Evolutionary conservation across 73 alveolate genomes (phyloP), one percentile per base, ranked within the genome.

Genomic region (Durusdinium trenchii): DNA sequence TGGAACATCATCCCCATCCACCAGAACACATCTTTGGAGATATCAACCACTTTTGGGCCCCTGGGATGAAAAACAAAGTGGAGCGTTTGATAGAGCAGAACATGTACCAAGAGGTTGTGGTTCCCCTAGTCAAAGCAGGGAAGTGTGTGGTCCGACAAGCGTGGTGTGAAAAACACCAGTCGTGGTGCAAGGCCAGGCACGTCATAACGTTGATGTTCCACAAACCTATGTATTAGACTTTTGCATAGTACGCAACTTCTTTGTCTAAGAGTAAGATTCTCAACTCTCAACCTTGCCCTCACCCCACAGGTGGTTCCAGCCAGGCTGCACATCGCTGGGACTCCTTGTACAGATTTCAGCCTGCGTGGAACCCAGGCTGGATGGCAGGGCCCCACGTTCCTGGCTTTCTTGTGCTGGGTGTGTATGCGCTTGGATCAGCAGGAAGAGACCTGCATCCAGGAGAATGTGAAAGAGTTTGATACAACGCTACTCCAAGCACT

Each of bases 221-320:
- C n/a, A n/a, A n/a, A n/a, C n/a, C n/a, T n/a, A n/a, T n/a, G n/a
- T n/a, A n/a, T n/a, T n/a, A n/a, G n/a, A n/a, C n/a, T n/a, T n/a
- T n/a, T n/a, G n/a, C n/a, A n/a, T n/a, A n/a, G n/a, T n/a, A n/a
- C n/a, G n/a, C n/a, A n/a, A n/a, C n/a, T n/a, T n/a, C n/a, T n/a
- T n/a, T n/a, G n/a, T n/a, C n/a, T n/a, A n/a, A n/a, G n/a, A n/a
- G n/a, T n/a, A n/a, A n/a, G n/a, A n/a, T n/a, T n/a, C n/a, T n/a
- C n/a, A n/a, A n/a, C n/a, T n/a, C n/a, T n/a, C n/a, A n/a, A n/a
- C n/a, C n/a, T n/a, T n/a, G n/a, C n/a, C n/a, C n/a, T n/a, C n/a
- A n/a, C n/a, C n/a, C n/a, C n/a, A n/a, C 90, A 79, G 90, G 90
- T 30, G 10, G 32, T 46, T 6, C 26, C 62, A 3, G 93, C 93